Percentiles rank a stretch among this genome's conserved stretches.
phyloP scores from a whole-genome alignment of 495 filamentous ascomycete species.

The Daldinia grandis region DNA sequence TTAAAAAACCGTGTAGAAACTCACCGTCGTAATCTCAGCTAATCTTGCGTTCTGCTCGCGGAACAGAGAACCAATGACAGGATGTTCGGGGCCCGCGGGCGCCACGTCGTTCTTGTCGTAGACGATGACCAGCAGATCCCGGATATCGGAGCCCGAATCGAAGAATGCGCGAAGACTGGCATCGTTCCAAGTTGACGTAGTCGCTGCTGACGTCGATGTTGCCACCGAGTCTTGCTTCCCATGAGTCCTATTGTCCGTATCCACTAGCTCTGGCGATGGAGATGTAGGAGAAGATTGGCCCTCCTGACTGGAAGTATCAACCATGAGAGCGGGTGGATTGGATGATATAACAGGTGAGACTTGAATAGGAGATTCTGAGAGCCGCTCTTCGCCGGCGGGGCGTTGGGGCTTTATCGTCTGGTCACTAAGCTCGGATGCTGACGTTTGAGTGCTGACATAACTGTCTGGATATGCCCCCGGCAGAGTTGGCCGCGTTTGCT shows the following conservation, averaged over 20 bases:
- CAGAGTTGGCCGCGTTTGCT: slow-evolving; percentile 26
- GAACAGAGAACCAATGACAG: slow-evolving; percentile 81
- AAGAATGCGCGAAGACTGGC: slow-evolving; percentile 84
- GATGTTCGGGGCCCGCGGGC: slow-evolving; percentile 81
- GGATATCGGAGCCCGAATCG: slow-evolving; percentile 89
- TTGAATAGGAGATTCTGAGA: slow-evolving; percentile 82
- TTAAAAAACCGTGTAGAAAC: slow-evolving; percentile 32
- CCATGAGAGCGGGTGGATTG: slow-evolving; percentile 67
- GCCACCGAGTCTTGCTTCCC: slow-evolving; percentile 55
- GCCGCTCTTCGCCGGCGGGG: slow-evolving; percentile 53
- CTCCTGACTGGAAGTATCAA: slow-evolving; percentile 71
- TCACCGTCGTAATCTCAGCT: slow-evolving; percentile 79
- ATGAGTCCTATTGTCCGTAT: slow-evolving; percentile 53
- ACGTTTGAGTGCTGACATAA: slow-evolving; percentile 44
- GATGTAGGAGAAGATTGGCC: slow-evolving; percentile 69
- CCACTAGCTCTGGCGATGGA: slow-evolving; percentile 71
- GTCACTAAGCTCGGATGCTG: slow-evolving; percentile 36
- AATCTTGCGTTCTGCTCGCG: slow-evolving; percentile 82
- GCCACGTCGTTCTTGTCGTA: slow-evolving; percentile 85
- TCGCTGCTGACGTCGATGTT: slow-evolving; percentile 54
- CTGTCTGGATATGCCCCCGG: slow-evolving; percentile 54
- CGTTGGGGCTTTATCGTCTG: slow-evolving; percentile 33
- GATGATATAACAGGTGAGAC: slow-evolving; percentile 65
- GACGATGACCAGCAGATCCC: slow-evolving; percentile 88
- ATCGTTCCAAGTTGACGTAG: slow-evolving; percentile 78